phyloP scores from a whole-genome alignment of 2,329 filamentous ascomycete species.

The Blumeria hordei region DNA sequence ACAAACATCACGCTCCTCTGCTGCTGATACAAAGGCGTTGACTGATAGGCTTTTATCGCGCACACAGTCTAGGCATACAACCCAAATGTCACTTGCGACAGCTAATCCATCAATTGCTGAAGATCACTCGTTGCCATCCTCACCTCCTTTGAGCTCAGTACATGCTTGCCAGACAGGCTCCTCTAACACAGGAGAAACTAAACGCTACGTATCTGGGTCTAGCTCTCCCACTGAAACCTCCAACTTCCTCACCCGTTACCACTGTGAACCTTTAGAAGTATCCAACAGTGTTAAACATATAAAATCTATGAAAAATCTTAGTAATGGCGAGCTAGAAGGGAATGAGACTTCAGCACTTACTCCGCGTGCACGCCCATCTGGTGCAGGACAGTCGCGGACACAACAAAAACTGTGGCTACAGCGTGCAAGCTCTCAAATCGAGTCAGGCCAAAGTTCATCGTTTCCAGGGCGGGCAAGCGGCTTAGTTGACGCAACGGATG shows the following conservation, averaged over 20 bases:
- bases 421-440: slow-evolving; percentile 46
- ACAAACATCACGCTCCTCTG: slow-evolving; percentile 19
- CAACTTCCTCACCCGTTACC: slow-evolving; percentile 17
- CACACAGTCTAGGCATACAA: slow-evolving; percentile 32
- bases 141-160: neutral
- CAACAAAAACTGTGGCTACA: slow-evolving; percentile 57
- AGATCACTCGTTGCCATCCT: slow-evolving; percentile 16
- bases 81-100: slow-evolving; percentile 34
- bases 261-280: slow-evolving; percentile 3
- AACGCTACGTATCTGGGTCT: slow-evolving; percentile 31
- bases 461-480: slow-evolving; percentile 13
- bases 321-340: slow-evolving; percentile 18
- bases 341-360: slow-evolving; percentile 19
- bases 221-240: slow-evolving; percentile 26
- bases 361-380: slow-evolving; percentile 16
- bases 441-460: slow-evolving; percentile 28
- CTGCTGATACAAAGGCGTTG: slow-evolving; percentile 36
- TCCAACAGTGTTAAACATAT: slow-evolving; percentile 11
- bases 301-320: slow-evolving; percentile 13
- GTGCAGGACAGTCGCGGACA: slow-evolving; percentile 32
- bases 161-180: slow-evolving; percentile 4
- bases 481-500: slow-evolving; percentile 23
- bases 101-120: slow-evolving; percentile 17
- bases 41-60: slow-evolving; percentile 43
- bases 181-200: slow-evolving; percentile 20